phyloP scores from a whole-genome alignment of 441 rosid genomes.

The Corymbia citriodora region DNA sequence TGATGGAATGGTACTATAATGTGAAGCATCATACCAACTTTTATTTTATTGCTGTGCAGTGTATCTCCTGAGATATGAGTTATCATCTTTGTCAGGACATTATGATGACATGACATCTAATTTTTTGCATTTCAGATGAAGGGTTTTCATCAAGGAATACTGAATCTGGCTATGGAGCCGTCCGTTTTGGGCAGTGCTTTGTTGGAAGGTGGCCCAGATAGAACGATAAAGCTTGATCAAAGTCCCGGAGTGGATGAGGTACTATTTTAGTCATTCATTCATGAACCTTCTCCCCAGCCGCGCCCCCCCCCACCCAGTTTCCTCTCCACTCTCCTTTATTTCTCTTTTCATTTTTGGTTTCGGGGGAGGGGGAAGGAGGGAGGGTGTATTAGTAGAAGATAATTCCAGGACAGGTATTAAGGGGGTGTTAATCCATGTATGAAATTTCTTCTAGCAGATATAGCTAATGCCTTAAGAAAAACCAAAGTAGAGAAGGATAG shows the following conservation, averaged over 20 bases:
- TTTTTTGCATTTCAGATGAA: constrained; percentile 41
- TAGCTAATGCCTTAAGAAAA: background rate
- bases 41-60: background rate
- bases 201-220: constrained; percentile 92
- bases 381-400: background rate
- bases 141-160: constrained; percentile 90
- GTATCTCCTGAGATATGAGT: background rate
- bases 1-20: constrained; percentile 75
- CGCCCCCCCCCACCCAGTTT: background rate
- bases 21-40: background rate
- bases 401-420: background rate
- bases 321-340: background rate
- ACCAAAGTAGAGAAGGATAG: background rate
- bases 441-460: background rate
- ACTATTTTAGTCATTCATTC: background rate
- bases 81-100: background rate
- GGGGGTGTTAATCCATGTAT: background rate
- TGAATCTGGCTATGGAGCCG: constrained; percentile 98
- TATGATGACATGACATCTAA: background rate
- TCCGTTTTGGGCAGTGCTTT: constrained; percentile 79
- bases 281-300: background rate
- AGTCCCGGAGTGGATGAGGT: constrained; percentile 95
- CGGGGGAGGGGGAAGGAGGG: background rate
- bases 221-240: constrained; percentile 84
- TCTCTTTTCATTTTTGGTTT: background rate